phyloP scores from a whole-genome alignment of 2,329 filamentous ascomycete genomes.

The Cyphellophora europaea region DNA sequence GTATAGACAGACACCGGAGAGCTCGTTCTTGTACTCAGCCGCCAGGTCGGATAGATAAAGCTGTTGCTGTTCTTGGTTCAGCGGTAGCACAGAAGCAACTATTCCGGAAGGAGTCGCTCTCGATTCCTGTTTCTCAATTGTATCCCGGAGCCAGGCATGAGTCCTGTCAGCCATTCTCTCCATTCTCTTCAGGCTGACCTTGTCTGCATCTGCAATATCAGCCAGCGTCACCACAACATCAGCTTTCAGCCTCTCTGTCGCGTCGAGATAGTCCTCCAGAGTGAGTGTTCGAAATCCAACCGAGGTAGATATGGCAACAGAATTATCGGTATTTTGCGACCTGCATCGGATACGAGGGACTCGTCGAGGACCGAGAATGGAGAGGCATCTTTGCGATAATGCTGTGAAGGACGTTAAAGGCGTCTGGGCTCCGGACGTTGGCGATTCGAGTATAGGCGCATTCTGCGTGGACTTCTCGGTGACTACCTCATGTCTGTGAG shows the following conservation, averaged over 20 bases:
- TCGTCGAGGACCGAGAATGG: conserved; percentile 69
- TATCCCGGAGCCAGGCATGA: conserved; percentile 67
- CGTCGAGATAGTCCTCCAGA: conserved; percentile 58
- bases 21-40: conserved; percentile 46
- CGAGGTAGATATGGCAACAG: conserved; percentile 72
- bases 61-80: conserved; percentile 65
- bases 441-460: conserved; percentile 42
- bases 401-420: conserved; percentile 70
- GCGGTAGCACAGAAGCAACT: conserved; percentile 61
- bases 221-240: conserved; percentile 73
- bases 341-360: conserved; percentile 66
- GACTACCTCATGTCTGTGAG: conserved; percentile 40
- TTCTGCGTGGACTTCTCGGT: conserved; percentile 47
- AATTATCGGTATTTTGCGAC: conserved; percentile 56
- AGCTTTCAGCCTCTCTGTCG: conserved; percentile 56
- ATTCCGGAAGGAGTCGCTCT: conserved; percentile 23
- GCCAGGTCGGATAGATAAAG: conserved; percentile 69
- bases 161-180: conserved; percentile 80
- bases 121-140: conserved; percentile 23
- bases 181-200: conserved; percentile 61
- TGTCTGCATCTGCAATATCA: conserved; percentile 56
- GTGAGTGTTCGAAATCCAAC: conserved; percentile 70
- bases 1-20: conserved; percentile 71
- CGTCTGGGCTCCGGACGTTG: conserved; percentile 35
- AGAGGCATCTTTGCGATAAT: conserved; percentile 54